phyloP scores from a whole-genome alignment of 2,329 filamentous ascomycete species.

The Rhexocercosporidium sp. region DNA sequence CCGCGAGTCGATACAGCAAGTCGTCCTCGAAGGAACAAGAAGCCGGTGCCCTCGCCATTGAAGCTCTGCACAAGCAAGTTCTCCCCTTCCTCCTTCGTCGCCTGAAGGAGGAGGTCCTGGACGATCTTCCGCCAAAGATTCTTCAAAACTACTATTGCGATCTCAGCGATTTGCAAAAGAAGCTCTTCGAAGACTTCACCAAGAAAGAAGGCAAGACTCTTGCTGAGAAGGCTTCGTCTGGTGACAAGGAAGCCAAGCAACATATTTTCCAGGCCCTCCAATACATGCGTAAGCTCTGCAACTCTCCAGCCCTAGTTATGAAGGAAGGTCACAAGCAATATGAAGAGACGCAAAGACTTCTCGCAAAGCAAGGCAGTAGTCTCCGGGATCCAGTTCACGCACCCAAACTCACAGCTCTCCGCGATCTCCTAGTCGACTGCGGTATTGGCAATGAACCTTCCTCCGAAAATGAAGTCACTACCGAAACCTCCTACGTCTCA shows the following conservation, averaged over 20 bases:
- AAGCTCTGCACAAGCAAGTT: slow-evolving; percentile 98
- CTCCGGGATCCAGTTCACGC: slow-evolving; percentile 88
- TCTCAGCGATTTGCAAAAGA: slow-evolving; percentile 90
- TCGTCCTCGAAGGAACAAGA: slow-evolving; percentile 99
- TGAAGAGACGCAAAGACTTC: slow-evolving; percentile 80
- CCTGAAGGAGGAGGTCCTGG: slow-evolving; percentile 95
- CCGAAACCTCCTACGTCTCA: slow-evolving; percentile 80
- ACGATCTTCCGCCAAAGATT: slow-evolving; percentile 97
- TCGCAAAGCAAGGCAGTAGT: slow-evolving; percentile 78
- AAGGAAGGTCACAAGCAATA: slow-evolving; percentile 93
- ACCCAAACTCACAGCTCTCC: slow-evolving; percentile 87
- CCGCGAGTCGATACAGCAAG: slow-evolving; percentile 92
- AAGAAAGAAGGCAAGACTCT: slow-evolving; percentile 92
- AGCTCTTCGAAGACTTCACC: slow-evolving; percentile 94
- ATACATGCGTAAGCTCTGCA: slow-evolving; percentile 99
- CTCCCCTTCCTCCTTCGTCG: slow-evolving; percentile 94
- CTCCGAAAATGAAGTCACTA: slow-evolving; percentile 57
- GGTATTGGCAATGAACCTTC: slow-evolving; percentile 79
- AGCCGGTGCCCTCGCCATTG: slow-evolving; percentile 91
- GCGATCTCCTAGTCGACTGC: slow-evolving; percentile 95
- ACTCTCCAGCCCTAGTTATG: slow-evolving; percentile 94
- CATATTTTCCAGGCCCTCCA: slow-evolving; percentile 99
- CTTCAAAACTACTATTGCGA: slow-evolving; percentile 99
- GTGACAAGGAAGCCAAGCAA: slow-evolving; percentile 92
- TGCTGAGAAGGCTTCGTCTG: slow-evolving; percentile 78